Evolutionary conservation across 2,329 filamentous ascomycete genomes (phyloP).

Genomic region (Eurotiales sp.): DNA sequence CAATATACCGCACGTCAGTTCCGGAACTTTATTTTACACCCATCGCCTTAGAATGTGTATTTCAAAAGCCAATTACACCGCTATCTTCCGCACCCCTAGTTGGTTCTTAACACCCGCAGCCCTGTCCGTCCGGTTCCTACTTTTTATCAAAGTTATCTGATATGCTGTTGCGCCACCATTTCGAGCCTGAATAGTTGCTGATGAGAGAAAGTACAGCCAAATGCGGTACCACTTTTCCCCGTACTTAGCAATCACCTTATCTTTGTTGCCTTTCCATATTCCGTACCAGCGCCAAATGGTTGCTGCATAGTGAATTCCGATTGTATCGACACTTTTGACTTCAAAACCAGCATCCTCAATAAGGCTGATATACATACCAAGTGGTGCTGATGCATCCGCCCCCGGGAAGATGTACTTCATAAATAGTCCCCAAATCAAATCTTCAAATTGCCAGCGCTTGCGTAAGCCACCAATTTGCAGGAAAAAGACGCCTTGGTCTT

Average conservation of each 20-base stretch:
- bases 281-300: slow-evolving; percentile 92
- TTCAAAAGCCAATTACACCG: too few species aligned
- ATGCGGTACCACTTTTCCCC: slow-evolving; percentile 84
- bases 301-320: slow-evolving; percentile 86
- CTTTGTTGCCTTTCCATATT: slow-evolving; percentile 84
- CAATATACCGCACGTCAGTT: too few species aligned
- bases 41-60: too few species aligned
- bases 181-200: neutral
- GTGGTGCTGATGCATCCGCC: slow-evolving; percentile 81
- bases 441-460: slow-evolving; percentile 87
- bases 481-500: slow-evolving; percentile 85
- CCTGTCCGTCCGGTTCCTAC: neutral
- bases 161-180: neutral
- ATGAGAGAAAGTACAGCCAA: slow-evolving; percentile 38
- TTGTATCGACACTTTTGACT: slow-evolving; percentile 76
- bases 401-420: slow-evolving; percentile 95
- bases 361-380: slow-evolving; percentile 72
- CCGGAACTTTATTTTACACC: too few species aligned
- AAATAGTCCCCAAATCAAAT: slow-evolving; percentile 87
- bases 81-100: neutral
- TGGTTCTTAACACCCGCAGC: neutral
- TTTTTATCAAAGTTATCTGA: neutral
- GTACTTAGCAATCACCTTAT: slow-evolving; percentile 83
- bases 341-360: slow-evolving; percentile 78
- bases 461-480: slow-evolving; percentile 82